A percentile compares a stretch with the other conserved stretches of the same genome.
Conservation (phyloP, 208 protist genomes). For the Entamoeba moshkovskii region DNA sequence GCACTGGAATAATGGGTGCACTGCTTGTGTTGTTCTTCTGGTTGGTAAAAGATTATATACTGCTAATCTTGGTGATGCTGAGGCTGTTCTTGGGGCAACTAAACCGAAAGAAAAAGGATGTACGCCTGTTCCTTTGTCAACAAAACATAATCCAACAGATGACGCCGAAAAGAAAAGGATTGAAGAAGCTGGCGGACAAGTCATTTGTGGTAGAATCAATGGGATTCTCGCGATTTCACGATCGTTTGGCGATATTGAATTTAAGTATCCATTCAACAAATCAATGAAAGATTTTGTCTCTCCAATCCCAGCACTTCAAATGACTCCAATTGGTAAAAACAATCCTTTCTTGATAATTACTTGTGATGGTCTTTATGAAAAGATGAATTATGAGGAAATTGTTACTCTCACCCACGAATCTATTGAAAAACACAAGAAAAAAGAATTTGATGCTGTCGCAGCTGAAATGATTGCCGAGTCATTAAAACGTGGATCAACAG, state of each 20-base stretch:
- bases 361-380: not conserved
- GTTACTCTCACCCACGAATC: not conserved
- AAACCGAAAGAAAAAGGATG: slow-evolving; percentile 1
- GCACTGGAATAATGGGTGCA: not conserved
- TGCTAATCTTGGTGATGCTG: slow-evolving; percentile 14
- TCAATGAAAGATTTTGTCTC: not conserved
- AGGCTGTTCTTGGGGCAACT: not conserved
- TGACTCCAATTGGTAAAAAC: not conserved
- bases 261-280: slow-evolving; percentile 1
- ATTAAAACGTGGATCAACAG: not conserved
- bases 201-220: slow-evolving; percentile 11
- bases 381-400: not conserved
- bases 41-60: not conserved
- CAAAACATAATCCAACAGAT: slow-evolving; percentile 40
- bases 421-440: not conserved
- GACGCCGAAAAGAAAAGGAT: slow-evolving; percentile 2
- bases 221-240: slow-evolving; percentile 4
- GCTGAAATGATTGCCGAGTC: not conserved
- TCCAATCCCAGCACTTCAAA: not conserved
- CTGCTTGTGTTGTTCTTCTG: not conserved
- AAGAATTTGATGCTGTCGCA: not conserved
- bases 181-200: slow-evolving; percentile 8
- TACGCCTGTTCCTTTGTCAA: slow-evolving; percentile 17
- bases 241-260: not conserved
- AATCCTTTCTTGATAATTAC: not conserved